Evolutionary conservation across 2,329 filamentous ascomycete species (phyloP).

Genomic region (Mycocentrospora acerina): DNA sequence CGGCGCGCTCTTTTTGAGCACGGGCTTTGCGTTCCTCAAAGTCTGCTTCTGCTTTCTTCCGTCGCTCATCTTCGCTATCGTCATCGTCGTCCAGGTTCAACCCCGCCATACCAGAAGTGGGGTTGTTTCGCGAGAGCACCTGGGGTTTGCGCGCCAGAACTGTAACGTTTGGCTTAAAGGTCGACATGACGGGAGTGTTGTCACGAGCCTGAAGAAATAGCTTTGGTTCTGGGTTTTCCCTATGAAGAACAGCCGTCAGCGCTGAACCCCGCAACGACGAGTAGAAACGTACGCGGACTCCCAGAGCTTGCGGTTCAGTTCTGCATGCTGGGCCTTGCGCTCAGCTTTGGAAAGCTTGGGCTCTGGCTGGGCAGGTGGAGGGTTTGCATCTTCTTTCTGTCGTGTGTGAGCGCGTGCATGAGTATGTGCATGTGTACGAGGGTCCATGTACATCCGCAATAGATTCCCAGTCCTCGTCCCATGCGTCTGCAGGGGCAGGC

Average conservation of each 20-base stretch:
- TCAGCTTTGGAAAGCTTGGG: constrained; percentile 70
- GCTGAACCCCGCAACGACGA: neutral
- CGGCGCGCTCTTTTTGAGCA: constrained; percentile 77
- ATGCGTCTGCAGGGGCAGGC: constrained; percentile 59
- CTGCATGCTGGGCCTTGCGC: constrained; percentile 74
- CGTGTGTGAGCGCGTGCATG: constrained; percentile 17
- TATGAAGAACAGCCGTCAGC: constrained; percentile 41
- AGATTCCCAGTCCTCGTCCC: constrained; percentile 89
- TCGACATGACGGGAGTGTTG: constrained; percentile 63
- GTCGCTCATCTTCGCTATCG: constrained; percentile 65
- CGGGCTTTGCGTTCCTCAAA: constrained; percentile 77
- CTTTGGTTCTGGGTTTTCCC: constrained; percentile 72
- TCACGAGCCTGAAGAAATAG: constrained; percentile 71
- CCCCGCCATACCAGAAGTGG: constrained; percentile 46
- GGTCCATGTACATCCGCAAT: constrained; percentile 68
- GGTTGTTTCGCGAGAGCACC: constrained; percentile 60
- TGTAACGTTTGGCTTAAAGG: constrained; percentile 81
- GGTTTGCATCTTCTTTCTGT: constrained; percentile 42
- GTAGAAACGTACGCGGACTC: constrained; percentile 71
- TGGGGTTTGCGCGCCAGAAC: constrained; percentile 78
- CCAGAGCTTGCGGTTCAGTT: constrained; percentile 85
- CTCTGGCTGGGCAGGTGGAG: constrained; percentile 40
- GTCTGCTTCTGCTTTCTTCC: constrained; percentile 63
- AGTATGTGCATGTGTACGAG: constrained; percentile 2
- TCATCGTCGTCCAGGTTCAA: constrained; percentile 54